Conservation (phyloP, 352 stramenopile genomes). For the Phytophthora hybrid region DNA sequence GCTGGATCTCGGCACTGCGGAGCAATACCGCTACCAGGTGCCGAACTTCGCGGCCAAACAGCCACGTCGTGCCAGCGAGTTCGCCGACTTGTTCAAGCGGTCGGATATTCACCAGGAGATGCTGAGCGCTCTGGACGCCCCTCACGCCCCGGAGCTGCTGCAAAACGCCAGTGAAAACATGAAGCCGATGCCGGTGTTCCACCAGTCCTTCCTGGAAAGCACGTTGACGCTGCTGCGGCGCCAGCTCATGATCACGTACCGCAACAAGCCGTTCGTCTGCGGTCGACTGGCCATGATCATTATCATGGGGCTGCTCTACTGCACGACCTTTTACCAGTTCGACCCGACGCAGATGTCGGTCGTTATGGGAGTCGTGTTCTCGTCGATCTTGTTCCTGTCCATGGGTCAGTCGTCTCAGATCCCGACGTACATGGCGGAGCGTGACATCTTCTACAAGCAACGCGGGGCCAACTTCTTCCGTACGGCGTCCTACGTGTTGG, state of each 20-base stretch:
- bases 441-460: conserved; percentile 81
- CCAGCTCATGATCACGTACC: conserved; percentile 43
- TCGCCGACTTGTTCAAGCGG: conserved; percentile 35
- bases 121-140: conserved; percentile 33
- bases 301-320: conserved; percentile 51
- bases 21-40: conserved; percentile 39
- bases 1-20: conserved; percentile 34
- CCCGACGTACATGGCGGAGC: conserved; percentile 32
- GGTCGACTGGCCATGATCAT: conserved; percentile 39
- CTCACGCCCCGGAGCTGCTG: conserved; percentile 16
- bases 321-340: conserved; percentile 47
- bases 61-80: conserved; percentile 9
- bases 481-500: conserved; percentile 5
- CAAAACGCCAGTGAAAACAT: conserved; percentile 1
- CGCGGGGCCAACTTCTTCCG: conserved; percentile 56
- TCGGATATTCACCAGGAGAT: conserved; percentile 42
- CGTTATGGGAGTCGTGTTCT: conserved; percentile 76
- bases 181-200: neutral
- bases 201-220: neutral
- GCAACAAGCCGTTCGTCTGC: conserved; percentile 46
- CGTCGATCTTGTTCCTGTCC: conserved; percentile 67
- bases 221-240: neutral
- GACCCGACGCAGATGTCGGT: conserved; percentile 48
- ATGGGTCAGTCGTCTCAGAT: conserved; percentile 27
- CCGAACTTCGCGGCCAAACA: conserved; percentile 16